Base-by-base conservation (phyloP, 768 basidiomycete species). In the Pleurotus salmoneostramineus region DNA sequence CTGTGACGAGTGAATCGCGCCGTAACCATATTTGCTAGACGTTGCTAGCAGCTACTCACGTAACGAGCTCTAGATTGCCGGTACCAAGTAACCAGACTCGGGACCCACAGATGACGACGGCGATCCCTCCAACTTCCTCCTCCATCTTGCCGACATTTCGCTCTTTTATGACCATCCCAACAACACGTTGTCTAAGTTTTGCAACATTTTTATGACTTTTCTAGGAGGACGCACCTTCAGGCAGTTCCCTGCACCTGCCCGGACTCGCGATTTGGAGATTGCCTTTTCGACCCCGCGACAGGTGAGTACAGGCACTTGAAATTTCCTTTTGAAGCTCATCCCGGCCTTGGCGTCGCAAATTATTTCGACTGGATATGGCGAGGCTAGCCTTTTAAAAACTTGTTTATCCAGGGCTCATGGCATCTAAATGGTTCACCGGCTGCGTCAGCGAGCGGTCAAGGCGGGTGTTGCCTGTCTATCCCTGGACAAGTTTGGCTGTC, bases 221-320 rank as follows among this genome's bases (percentile, higher is more conserved):
- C 11, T 6, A 15, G 17, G 44, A 11, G 44, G 12, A 6, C 17
- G 44, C 11, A 15, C 6, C n/a, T 10, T 6, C 17, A 17, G 14
- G n/a, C 21, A 27, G 21, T 27, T 27, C 21, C 21, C 21, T 27
- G 21, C 21, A 27, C 21, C 21, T 1, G 37, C 37, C 10, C 8
- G 11, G 15, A 17, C n/a, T n/a, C n/a, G 44, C 44, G n/a, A 17
- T 45, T 55, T 55, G 52, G 52, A 55, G 52, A 55, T 55, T 42
- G 52, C 40, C 48, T 49, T 49, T 17, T 11, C 17, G 43, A 36
- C 40, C 37, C 52, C 36, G 52, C 52, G 52, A 40, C 52, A 55
- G 52, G 52, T 43, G 43, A 36, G 8, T 52, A 52, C 37, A 32
- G 50, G 43, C 43, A n/a, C 52, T 40, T 40, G 27, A 10, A 17